A percentile compares a stretch with the other conserved stretches of the same genome.
Evolutionary conservation across 2,329 filamentous ascomycete species (phyloP).

Genomic region (Mollisia scopiformis): DNA sequence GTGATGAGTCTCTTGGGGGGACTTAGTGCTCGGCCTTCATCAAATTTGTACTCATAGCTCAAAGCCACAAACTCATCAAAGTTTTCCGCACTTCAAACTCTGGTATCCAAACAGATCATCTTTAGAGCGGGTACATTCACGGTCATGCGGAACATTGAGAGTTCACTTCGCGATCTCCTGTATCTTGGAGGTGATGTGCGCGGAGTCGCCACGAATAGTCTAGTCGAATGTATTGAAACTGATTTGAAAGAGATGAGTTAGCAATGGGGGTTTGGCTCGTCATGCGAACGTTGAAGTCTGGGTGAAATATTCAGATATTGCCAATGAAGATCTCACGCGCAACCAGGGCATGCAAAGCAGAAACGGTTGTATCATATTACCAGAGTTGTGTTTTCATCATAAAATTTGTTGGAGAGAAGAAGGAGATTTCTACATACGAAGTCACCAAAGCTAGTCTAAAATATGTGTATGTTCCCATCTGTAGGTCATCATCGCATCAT

Average conservation of each 20-base stretch:
- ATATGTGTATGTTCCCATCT: slow-evolving; percentile 56
- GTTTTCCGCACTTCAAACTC: too few species aligned
- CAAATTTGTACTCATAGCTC: not conserved
- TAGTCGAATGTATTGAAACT: too few species aligned
- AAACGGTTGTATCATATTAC: slow-evolving; percentile 58
- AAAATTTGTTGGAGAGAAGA: not conserved
- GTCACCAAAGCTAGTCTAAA: not conserved
- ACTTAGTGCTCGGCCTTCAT: not conserved
- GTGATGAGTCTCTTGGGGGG: not conserved
- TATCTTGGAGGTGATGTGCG: too few species aligned
- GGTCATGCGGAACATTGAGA: too few species aligned
- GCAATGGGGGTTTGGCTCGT: not conserved
- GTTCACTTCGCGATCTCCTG: too few species aligned
- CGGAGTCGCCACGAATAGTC: too few species aligned
- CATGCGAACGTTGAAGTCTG: not conserved
- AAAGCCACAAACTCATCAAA: not conserved
- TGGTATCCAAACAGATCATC: too few species aligned
- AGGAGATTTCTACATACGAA: slow-evolving; percentile 17
- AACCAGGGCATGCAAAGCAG: slow-evolving; percentile 45
- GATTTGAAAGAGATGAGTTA: not conserved
- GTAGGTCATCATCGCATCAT: slow-evolving; percentile 72
- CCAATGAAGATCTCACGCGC: slow-evolving; percentile 43
- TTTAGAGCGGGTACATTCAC: too few species aligned
- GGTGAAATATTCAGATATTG: slow-evolving; percentile 18
- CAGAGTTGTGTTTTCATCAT: slow-evolving; percentile 43